Percentiles rank a stretch among this genome's conserved stretches.
These are phyloP conservation scores for Coleophoma cylindrospora DNA, from an alignment of 2,329 filamentous ascomycete genomes.

Conservation along the genomic window DNA sequence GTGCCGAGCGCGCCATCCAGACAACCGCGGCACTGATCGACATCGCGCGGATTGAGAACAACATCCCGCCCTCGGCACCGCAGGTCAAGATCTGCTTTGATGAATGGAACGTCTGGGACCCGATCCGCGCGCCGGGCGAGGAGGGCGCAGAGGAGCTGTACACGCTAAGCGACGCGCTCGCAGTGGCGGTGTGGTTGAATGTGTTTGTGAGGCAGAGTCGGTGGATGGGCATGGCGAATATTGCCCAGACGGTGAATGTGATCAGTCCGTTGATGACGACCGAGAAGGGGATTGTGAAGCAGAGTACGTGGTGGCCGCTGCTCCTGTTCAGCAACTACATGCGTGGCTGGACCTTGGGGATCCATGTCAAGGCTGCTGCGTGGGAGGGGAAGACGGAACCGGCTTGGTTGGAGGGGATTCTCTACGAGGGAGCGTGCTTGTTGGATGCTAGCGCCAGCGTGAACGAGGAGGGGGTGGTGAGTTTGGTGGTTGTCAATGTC, in stretches of 20 bases:
- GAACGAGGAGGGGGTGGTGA: constrained; percentile 53
- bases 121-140: constrained; percentile 54
- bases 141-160: constrained; percentile 58
- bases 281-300: constrained; percentile 50
- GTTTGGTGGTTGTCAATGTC: constrained; percentile 70
- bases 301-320: constrained; percentile 61
- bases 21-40: constrained; percentile 57
- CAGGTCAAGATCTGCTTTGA: constrained; percentile 62
- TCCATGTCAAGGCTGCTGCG: constrained; percentile 56
- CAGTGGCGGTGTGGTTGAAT: constrained; percentile 58
- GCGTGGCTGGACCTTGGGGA: constrained; percentile 64
- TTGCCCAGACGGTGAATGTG: constrained; percentile 65
- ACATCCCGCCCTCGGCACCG: constrained; percentile 19
- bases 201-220: constrained; percentile 59
- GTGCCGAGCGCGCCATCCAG: constrained; percentile 61
- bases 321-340: constrained; percentile 62
- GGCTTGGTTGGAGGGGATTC: constrained; percentile 56
- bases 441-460: constrained; percentile 62
- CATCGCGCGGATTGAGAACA: constrained; percentile 56
- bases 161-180: constrained; percentile 58
- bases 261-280: constrained; percentile 63
- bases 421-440: constrained; percentile 62
- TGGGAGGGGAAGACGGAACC: constrained; percentile 66
- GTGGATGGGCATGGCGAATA: constrained; percentile 61
- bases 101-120: constrained; percentile 69